phyloP scores from a whole-genome alignment of 805 yeast genomes.

The Yarrowia osloensis region DNA sequence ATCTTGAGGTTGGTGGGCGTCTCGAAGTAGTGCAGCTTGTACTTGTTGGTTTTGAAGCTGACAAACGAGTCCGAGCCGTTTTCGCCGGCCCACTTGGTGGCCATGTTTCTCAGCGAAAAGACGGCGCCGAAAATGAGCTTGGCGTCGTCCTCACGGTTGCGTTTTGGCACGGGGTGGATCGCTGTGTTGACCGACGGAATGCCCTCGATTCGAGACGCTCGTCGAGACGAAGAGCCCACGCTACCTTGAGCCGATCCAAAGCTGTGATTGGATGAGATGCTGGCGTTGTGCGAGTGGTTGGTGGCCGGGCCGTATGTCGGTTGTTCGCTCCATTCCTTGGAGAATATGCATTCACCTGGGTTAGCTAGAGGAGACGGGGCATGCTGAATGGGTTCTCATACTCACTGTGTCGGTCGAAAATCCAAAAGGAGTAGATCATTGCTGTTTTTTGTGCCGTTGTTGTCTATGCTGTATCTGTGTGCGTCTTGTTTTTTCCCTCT shows the following conservation, averaged over 20 bases:
- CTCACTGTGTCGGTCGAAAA: slow-evolving; percentile 86
- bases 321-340: slow-evolving; percentile 61
- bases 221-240: not conserved
- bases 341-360: slow-evolving; percentile 71
- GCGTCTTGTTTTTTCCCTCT: not conserved
- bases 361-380: too few species aligned
- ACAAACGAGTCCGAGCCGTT: slow-evolving; percentile 41
- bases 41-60: slow-evolving; percentile 58
- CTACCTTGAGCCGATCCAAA: slow-evolving; percentile 8
- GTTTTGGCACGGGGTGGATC: slow-evolving; percentile 3
- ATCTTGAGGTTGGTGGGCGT: slow-evolving; percentile 78
- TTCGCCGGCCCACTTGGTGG: slow-evolving; percentile 54
- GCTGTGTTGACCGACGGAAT: slow-evolving; percentile 14
- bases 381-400: too few species aligned
- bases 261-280: slow-evolving; percentile 18
- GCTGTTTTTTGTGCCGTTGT: not conserved
- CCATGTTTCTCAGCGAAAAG: slow-evolving; percentile 74
- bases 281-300: slow-evolving; percentile 19
- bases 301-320: not conserved
- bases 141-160: slow-evolving; percentile 59
- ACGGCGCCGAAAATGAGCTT: slow-evolving; percentile 84
- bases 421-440: slow-evolving; percentile 83
- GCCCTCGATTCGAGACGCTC: slow-evolving; percentile 18
- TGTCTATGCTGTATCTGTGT: not conserved
- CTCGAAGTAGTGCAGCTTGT: slow-evolving; percentile 77